These are phyloP conservation scores for Aspergillus clavatus DNA, from an alignment of 2,329 filamentous ascomycete genomes.

Conservation along the genomic window DNA sequence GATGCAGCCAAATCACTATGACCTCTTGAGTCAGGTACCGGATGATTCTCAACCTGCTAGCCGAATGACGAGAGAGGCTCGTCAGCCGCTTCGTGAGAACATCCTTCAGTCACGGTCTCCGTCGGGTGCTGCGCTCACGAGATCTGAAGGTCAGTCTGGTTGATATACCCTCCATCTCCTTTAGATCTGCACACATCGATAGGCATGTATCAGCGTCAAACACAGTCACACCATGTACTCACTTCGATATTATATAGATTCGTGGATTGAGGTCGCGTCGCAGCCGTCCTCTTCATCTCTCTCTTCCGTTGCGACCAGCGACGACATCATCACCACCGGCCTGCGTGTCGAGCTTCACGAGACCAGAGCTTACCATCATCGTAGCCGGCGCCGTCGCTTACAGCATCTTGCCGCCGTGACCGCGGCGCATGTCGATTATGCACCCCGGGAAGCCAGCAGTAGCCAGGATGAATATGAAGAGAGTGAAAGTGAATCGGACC, in stretches of 20 bases:
- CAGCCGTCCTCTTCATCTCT: conserved; percentile 90
- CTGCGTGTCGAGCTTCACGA: conserved; percentile 65
- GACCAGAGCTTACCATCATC: conserved; percentile 48
- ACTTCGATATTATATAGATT: conserved; percentile 61
- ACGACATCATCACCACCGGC: conserved; percentile 88
- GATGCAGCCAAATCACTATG: conserved; percentile 41
- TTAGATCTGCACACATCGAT: conserved; percentile 11
- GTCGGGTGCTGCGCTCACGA: conserved; percentile 33
- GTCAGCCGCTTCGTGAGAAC: conserved; percentile 28
- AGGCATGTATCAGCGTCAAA: conserved; percentile 11
- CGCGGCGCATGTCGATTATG: conserved; percentile 38
- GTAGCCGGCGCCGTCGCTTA: conserved; percentile 50
- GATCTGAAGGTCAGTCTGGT: conserved; percentile 41
- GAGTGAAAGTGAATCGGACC: conserved; percentile 84
- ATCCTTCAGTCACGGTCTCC: conserved; percentile 30
- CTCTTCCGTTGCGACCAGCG: conserved; percentile 65
- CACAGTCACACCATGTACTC: conserved; percentile 36
- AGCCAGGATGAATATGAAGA: conserved; percentile 95
- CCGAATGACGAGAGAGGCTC: conserved; percentile 33
- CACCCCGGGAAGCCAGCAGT: conserved; percentile 51
- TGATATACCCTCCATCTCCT: conserved; percentile 9
- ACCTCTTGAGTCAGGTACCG: conserved; percentile 35
- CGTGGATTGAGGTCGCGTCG: conserved; percentile 92
- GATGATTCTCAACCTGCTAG: conserved; percentile 26
- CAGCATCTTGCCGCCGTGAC: conserved; percentile 33